phyloP scores from a whole-genome alignment of 805 yeast genomes.

The Ogataea wickerhamii region DNA sequence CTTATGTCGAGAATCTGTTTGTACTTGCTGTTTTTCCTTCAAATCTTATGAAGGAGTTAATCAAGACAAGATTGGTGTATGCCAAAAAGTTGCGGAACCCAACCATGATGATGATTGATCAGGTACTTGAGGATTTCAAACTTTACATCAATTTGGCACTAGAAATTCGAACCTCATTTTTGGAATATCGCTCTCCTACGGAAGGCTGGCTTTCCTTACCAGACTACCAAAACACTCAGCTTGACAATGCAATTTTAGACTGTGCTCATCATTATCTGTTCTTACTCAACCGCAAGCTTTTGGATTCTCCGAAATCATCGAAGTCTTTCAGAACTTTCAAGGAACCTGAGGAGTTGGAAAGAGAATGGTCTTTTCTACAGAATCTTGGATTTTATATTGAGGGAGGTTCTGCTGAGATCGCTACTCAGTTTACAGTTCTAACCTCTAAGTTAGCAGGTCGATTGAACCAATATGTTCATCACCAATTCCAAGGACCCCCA shows the following conservation, averaged over 20 bases:
- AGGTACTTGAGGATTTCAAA: conserved; percentile 81
- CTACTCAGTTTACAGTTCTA: conserved; percentile 67
- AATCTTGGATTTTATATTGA: conserved; percentile 75
- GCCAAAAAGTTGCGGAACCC: conserved; percentile 79
- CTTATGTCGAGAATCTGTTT: conserved; percentile 61
- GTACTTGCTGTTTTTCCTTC: conserved; percentile 73
- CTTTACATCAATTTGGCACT: conserved; percentile 72
- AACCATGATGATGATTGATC: conserved; percentile 94
- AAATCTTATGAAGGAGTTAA: conserved; percentile 72
- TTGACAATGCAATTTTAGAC: conserved; percentile 65
- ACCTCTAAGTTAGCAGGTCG: conserved; percentile 67
- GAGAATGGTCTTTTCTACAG: conserved; percentile 73
- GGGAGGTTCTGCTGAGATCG: conserved; percentile 76
- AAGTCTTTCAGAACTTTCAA: conserved; percentile 76
- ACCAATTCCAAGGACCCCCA: conserved; percentile 67
- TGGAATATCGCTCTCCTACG: conserved; percentile 55
- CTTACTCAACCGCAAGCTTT: conserved; percentile 68
- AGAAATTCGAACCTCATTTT: conserved; percentile 64
- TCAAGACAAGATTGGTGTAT: conserved; percentile 66
- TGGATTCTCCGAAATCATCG: conserved; percentile 65
- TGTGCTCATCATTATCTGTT: conserved; percentile 71
- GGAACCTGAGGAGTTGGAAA: conserved; percentile 86
- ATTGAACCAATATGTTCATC: conserved; percentile 63
- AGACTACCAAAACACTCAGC: conserved; percentile 54
- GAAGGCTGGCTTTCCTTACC: conserved; percentile 67